Percentiles rank a stretch among this genome's conserved stretches.
These are phyloP conservation scores for Gloeopeniophorella convolvens DNA, from an alignment of 768 basidiomycete species.

Conservation along the genomic window DNA sequence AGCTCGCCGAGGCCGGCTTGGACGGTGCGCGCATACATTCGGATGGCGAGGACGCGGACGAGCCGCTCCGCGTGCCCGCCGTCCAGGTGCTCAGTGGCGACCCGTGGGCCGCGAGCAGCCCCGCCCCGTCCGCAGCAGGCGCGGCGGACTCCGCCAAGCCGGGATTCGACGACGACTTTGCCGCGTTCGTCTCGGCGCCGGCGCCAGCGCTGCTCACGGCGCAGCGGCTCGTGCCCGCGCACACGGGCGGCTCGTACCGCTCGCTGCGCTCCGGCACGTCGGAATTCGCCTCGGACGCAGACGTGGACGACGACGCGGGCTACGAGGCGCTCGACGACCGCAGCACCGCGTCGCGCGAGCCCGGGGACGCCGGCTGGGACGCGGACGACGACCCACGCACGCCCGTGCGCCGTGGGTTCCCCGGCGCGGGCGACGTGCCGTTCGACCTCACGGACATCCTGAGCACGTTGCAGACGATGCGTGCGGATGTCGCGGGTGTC, in stretches of 20 bases:
- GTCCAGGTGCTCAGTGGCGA: background rate
- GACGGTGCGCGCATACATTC: background rate
- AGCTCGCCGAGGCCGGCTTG: conserved; percentile 4
- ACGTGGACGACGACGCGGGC: conserved; percentile 2
- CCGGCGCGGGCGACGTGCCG: background rate
- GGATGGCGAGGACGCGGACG: background rate
- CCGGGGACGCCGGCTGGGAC: background rate
- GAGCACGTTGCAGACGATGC: conserved; percentile 7
- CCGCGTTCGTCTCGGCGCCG: conserved; percentile 64
- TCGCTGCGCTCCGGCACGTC: conserved; percentile 50
- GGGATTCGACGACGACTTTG: conserved; percentile 77
- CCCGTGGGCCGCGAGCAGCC: conserved; percentile 17
- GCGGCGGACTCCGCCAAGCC: conserved; percentile 6
- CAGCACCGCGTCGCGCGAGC: conserved; percentile 3
- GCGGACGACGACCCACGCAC: background rate
- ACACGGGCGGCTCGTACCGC: conserved; percentile 36
- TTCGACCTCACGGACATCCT: conserved; percentile 17
- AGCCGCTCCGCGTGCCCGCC: background rate
- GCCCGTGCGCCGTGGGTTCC: background rate
- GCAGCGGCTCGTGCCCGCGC: conserved; percentile 23
- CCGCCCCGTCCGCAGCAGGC: conserved; percentile 6
- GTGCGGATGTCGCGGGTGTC: conserved; percentile 17
- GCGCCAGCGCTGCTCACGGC: conserved; percentile 8
- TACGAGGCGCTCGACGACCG: conserved; percentile 20
- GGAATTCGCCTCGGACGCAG: conserved; percentile 43